Evolutionary conservation across 2,329 filamentous ascomycete genomes (phyloP).

Genomic region (Leptographium wingfieldii): DNA sequence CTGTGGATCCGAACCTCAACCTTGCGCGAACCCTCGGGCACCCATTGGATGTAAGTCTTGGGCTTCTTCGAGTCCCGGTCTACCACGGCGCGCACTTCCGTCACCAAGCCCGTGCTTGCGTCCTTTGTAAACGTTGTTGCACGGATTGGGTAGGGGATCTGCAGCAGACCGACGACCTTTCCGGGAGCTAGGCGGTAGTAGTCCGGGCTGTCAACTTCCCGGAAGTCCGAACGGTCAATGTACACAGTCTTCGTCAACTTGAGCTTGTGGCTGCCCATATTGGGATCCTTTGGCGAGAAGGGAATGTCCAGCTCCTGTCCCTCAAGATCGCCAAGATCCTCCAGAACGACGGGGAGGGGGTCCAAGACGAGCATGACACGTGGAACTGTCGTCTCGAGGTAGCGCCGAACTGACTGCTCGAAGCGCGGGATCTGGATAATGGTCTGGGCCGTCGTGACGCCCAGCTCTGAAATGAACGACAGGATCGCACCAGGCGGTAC

Average conservation of each 20-base stretch:
- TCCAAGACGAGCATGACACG: conserved; percentile 83
- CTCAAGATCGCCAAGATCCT: conserved; percentile 60
- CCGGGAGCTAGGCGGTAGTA: conserved; percentile 70
- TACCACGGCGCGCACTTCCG: conserved; percentile 51
- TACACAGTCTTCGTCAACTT: conserved; percentile 67
- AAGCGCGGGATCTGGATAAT: conserved; percentile 74
- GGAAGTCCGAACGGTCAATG: conserved; percentile 72
- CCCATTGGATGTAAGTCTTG: conserved; percentile 88
- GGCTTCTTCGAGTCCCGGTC: conserved; percentile 60
- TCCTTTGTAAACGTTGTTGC: conserved; percentile 59
- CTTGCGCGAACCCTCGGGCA: conserved; percentile 54
- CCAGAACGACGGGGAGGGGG: conserved; percentile 69
- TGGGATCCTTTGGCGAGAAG: conserved; percentile 70
- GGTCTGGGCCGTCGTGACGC: conserved; percentile 70
- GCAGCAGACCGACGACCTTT: conserved; percentile 58
- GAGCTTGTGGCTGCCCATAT: conserved; percentile 47
- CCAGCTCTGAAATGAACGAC: conserved; percentile 81
- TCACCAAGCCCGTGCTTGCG: conserved; percentile 33
- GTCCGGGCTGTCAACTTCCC: conserved; percentile 56
- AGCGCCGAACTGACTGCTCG: conserved; percentile 71
- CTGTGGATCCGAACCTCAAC: conserved; percentile 72
- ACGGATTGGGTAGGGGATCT: conserved; percentile 56
- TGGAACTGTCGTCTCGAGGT: conserved; percentile 79
- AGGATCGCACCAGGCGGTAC: conserved; percentile 81
- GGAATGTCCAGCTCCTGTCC: conserved; percentile 51